Evolutionary conservation across 225 moss, liverwort and hornwort genomes (phyloP).

Genomic region (Polytrichum formosum): DNA sequence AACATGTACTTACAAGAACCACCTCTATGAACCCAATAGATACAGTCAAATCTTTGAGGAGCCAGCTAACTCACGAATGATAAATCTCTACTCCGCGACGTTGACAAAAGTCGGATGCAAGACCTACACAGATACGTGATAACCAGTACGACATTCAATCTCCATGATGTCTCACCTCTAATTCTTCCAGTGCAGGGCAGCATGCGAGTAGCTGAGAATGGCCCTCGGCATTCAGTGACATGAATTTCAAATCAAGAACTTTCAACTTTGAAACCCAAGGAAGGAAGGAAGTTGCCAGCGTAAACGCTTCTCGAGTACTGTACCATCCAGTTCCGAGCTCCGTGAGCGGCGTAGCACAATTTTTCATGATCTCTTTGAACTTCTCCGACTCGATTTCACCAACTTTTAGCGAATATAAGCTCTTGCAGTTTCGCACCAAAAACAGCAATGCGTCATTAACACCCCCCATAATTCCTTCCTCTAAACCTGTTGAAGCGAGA

Average conservation of each 20-base stretch:
- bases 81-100: too few species aligned
- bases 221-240: conserved; percentile 44
- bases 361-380: conserved; percentile 45
- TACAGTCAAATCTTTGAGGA: too few species aligned
- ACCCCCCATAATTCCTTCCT: conserved; percentile 23
- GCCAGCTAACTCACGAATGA: too few species aligned
- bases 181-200: conserved; percentile 58
- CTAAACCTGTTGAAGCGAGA: conserved; percentile 38
- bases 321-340: conserved; percentile 71
- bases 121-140: background rate
- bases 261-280: conserved; percentile 57
- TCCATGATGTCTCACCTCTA: conserved; percentile 36
- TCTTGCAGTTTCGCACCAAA: conserved; percentile 52
- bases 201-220: conserved; percentile 58
- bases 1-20: background rate
- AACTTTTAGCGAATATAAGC: conserved; percentile 60
- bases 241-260: conserved; percentile 61
- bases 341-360: conserved; percentile 16
- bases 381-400: conserved; percentile 58
- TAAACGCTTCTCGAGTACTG: conserved; percentile 40
- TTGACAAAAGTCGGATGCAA: background rate
- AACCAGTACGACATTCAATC: too few species aligned
- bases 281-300: conserved; percentile 22
- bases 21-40: background rate
- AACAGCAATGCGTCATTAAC: conserved; percentile 37